Evolutionary conservation across 2,329 filamentous ascomycete genomes (phyloP), one percentile per base, ranked within the genome.

Genomic region (Colletotrichum aenigma): DNA sequence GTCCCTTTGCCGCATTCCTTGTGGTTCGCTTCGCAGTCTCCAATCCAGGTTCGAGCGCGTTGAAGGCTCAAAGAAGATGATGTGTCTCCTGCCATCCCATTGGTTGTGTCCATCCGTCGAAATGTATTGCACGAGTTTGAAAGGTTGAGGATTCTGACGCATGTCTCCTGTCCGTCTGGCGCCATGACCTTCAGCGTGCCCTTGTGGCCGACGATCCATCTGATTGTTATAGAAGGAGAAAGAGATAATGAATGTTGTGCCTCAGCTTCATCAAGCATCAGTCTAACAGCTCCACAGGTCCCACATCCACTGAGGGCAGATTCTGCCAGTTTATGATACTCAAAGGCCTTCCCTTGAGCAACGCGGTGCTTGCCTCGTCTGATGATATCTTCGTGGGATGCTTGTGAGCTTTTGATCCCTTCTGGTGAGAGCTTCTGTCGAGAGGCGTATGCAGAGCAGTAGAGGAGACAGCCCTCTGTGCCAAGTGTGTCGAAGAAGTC

Each of bases 401-500:
- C 52, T n/a, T 12, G 26, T 7, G 64, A 55, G 4, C 4, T 38
- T n/a, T 36, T 61, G 6, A 61, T 62, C 16, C 15, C 62, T 18
- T 60, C 26, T 16, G 52, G 16, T 0, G 70, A 67, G 8, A 72
- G 34, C 28, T 52, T 68, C 6, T 67, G 64, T 2, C 70, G 28
- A n/a, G 21, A 68, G 0, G 28, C 36, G n/a, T 12, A 68, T 9
- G 1, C 34, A 4, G 34, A n/a, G 55, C 70, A 72, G 36, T 68
- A 15, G 4, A 36, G 52, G 4, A 28, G 52, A 13, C 70, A 72
- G n/a, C 64, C 55, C 2, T 36, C 15, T 1, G 70, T 68, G 10
- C 64, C 64, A 13, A 68, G 3, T 8, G 13, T 36, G 55, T 68
- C 55, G 55, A 72, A 68, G 30, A 68, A 68, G n/a, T 62, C 70